These are phyloP conservation scores for Coelastrella sp. DNA, from an alignment of 139 green algal genomes.

Conservation along the genomic window DNA sequence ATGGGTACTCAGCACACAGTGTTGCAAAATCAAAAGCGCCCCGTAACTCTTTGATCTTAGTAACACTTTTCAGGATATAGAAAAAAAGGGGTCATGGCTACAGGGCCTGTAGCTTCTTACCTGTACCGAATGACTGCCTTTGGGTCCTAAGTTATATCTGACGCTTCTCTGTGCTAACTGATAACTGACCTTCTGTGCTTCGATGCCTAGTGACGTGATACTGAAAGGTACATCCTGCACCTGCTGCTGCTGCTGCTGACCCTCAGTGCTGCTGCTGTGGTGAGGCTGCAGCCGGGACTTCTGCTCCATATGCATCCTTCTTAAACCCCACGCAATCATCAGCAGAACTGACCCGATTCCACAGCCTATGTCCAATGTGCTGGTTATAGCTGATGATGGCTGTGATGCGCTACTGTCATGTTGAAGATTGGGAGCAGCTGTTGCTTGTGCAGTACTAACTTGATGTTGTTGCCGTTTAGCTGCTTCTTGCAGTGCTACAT, in stretches of 20 bases:
- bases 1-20: no score
- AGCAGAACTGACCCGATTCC: conserved; percentile 51
- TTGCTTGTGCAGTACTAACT: not conserved
- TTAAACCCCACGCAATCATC: conserved; percentile 47
- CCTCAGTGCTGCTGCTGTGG: conserved; percentile 1
- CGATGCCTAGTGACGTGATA: not conserved
- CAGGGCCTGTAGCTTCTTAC: no score
- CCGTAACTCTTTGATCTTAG: no score
- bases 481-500: conserved; percentile 46
- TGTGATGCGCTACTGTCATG: not conserved
- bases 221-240: conserved; percentile 6
- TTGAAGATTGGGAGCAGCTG: not conserved
- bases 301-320: conserved; percentile 17
- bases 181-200: conserved; percentile 42
- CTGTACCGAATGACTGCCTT: no score
- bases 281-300: conserved; percentile 19
- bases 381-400: not conserved
- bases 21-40: no score
- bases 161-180: conserved; percentile 27
- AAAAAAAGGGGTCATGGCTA: no score
- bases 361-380: conserved; percentile 42
- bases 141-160: conserved; percentile 18
- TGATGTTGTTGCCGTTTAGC: not conserved
- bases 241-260: conserved; percentile 31
- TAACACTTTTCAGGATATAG: no score